Conservation (phyloP, 495 filamentous ascomycete genomes). For the Talaromyces liani region DNA sequence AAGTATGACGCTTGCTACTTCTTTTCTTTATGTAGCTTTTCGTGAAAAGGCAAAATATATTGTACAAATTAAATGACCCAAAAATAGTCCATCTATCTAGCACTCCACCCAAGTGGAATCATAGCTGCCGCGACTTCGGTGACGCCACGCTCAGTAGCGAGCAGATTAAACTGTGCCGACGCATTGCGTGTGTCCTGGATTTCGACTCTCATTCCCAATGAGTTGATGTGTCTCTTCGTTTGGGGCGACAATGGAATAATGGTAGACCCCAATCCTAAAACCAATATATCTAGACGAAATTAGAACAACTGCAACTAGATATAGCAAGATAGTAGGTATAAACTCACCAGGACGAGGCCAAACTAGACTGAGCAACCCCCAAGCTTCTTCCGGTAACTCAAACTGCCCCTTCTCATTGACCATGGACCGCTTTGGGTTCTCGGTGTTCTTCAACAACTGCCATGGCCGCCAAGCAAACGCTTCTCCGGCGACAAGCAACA, state of each 20-base stretch:
- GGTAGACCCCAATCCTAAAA: slow-evolving; percentile 73
- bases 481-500: slow-evolving; percentile 75
- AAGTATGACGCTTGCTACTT: neutral
- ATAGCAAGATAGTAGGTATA: slow-evolving; percentile 9
- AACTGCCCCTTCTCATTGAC: slow-evolving; percentile 73
- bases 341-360: slow-evolving; percentile 87
- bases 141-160: slow-evolving; percentile 77
- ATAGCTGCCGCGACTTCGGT: slow-evolving; percentile 78
- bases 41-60: neutral
- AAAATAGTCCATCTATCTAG: slow-evolving; percentile 19
- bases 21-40: neutral
- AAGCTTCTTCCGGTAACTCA: slow-evolving; percentile 62
- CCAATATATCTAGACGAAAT: slow-evolving; percentile 63
- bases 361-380: slow-evolving; percentile 68
- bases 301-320: slow-evolving; percentile 14
- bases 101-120: slow-evolving; percentile 78
- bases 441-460: slow-evolving; percentile 28
- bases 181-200: slow-evolving; percentile 91
- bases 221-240: slow-evolving; percentile 62
- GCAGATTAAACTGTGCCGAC: slow-evolving; percentile 79
- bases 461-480: slow-evolving; percentile 85
- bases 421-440: slow-evolving; percentile 37
- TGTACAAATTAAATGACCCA: neutral
- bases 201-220: slow-evolving; percentile 78
- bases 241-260: slow-evolving; percentile 70